These are phyloP conservation scores for Nakazawaea holstii DNA, from an alignment of 805 yeast species.

Conservation along the genomic window DNA sequence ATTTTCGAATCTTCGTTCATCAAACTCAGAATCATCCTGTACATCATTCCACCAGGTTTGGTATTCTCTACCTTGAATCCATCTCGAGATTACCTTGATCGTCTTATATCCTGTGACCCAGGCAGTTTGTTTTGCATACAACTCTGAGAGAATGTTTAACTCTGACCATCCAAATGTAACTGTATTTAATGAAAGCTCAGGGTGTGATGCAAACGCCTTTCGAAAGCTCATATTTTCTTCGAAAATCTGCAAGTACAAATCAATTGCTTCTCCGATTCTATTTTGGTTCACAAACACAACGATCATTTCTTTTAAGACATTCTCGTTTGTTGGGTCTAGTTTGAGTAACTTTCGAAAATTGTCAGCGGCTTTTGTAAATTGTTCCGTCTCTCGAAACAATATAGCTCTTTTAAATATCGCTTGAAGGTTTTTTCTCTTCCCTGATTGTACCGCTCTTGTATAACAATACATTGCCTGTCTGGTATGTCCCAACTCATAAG, in stretches of 20 bases:
- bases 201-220: constrained; percentile 17
- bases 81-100: constrained; percentile 69
- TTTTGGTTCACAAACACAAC: constrained; percentile 45
- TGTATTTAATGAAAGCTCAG: constrained; percentile 18
- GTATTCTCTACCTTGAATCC: constrained; percentile 68
- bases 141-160: constrained; percentile 75
- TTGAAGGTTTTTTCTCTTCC: constrained; percentile 41
- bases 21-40: constrained; percentile 78
- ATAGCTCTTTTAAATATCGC: constrained; percentile 61
- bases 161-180: constrained; percentile 83
- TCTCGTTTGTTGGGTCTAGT: constrained; percentile 53
- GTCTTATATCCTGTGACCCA: constrained; percentile 59
- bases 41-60: constrained; percentile 65
- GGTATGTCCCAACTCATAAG: constrained; percentile 58
- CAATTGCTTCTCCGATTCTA: constrained; percentile 70
- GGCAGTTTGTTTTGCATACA: constrained; percentile 65
- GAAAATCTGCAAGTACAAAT: constrained; percentile 57
- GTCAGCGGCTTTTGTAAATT: constrained; percentile 66
- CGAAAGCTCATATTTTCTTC: constrained; percentile 50
- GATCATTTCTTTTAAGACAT: constrained; percentile 57
- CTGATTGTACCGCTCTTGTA: constrained; percentile 50
- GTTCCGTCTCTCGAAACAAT: constrained; percentile 61
- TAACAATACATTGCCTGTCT: constrained; percentile 81
- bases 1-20: constrained; percentile 54
- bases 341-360: constrained; percentile 58